phyloP scores from a whole-genome alignment of 2,329 filamentous ascomycete species.

The Xylaria sp. region DNA sequence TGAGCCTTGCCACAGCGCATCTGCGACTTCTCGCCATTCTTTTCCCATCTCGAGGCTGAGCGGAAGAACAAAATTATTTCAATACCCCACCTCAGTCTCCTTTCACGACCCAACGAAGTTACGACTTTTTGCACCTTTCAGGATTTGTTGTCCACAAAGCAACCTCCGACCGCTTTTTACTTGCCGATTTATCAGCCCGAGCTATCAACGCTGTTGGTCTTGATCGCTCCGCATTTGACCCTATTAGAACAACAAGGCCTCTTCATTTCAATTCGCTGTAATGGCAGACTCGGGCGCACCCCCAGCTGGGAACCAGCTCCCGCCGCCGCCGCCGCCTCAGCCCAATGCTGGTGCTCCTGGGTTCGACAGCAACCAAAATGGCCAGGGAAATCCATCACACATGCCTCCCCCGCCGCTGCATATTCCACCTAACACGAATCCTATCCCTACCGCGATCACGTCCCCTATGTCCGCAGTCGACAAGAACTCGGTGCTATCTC shows the following conservation, averaged over 20 bases:
- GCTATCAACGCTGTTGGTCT: slow-evolving; percentile 19
- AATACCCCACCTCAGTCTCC: slow-evolving; percentile 43
- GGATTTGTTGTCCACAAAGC: slow-evolving; percentile 36
- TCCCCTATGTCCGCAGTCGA: slow-evolving; percentile 79
- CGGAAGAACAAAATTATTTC: slow-evolving; percentile 37
- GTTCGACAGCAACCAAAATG: slow-evolving; percentile 80
- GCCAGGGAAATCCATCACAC: slow-evolving; percentile 75
- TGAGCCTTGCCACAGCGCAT: slow-evolving; percentile 35
- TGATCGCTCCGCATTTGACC: slow-evolving; percentile 19
- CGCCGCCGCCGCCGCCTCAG: slow-evolving; percentile 76
- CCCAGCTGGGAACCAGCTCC: slow-evolving; percentile 72
- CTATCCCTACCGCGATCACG: slow-evolving; percentile 91
- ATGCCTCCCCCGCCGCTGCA: slow-evolving; percentile 93
- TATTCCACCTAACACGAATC: slow-evolving; percentile 96
- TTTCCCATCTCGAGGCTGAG: slow-evolving; percentile 21
- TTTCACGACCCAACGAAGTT: slow-evolving; percentile 44
- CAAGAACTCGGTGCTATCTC: slow-evolving; percentile 79
- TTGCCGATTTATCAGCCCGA: slow-evolving; percentile 33
- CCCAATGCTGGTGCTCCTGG: slow-evolving; percentile 77
- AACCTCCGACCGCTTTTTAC: slow-evolving; percentile 35
- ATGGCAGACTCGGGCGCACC: slow-evolving; percentile 84
- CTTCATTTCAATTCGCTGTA: slow-evolving; percentile 46
- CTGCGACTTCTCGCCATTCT: slow-evolving; percentile 24
- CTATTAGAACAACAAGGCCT: slow-evolving; percentile 11
- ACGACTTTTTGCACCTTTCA: slow-evolving; percentile 39